Conservation (phyloP, 1,139 yeast genomes). For the Blastobotrys ciferrii region DNA sequence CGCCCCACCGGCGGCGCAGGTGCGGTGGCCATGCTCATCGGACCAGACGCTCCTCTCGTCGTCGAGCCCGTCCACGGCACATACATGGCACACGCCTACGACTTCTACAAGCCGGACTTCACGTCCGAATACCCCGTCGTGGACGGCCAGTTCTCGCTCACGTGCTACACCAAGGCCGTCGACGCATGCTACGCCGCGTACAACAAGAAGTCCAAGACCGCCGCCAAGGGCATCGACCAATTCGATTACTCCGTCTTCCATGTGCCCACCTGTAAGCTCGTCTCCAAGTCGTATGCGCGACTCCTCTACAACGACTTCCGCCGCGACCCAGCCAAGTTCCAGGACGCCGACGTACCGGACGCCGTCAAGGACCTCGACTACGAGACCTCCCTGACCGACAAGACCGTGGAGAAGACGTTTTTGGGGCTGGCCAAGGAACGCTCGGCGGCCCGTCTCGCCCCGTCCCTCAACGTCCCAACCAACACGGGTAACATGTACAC, state of each 20-base stretch:
- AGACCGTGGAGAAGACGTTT: constrained; percentile 79
- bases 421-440: constrained; percentile 73
- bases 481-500: constrained; percentile 99
- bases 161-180: constrained; percentile 92
- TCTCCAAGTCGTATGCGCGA: constrained; percentile 90
- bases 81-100: constrained; percentile 94
- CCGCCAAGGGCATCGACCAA: constrained; percentile 49
- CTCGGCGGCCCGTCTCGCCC: constrained; percentile 68
- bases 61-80: constrained; percentile 87
- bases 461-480: constrained; percentile 85
- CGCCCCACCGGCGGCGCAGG: constrained; percentile 99
- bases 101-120: constrained; percentile 97
- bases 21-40: constrained; percentile 89
- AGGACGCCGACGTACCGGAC: constrained; percentile 56
- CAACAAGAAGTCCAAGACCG: constrained; percentile 71
- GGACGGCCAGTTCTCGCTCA: constrained; percentile 93
- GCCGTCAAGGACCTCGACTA: constrained; percentile 64
- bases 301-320: constrained; percentile 83
- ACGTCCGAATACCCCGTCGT: constrained; percentile 96
- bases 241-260: constrained; percentile 97
- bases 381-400: constrained; percentile 78
- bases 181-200: constrained; percentile 83
- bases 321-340: constrained; percentile 52
- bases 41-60: constrained; percentile 97
- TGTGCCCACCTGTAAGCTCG: constrained; percentile 97